phyloP scores from a whole-genome alignment of 805 yeast genomes.

The Ogataea kodamae region DNA sequence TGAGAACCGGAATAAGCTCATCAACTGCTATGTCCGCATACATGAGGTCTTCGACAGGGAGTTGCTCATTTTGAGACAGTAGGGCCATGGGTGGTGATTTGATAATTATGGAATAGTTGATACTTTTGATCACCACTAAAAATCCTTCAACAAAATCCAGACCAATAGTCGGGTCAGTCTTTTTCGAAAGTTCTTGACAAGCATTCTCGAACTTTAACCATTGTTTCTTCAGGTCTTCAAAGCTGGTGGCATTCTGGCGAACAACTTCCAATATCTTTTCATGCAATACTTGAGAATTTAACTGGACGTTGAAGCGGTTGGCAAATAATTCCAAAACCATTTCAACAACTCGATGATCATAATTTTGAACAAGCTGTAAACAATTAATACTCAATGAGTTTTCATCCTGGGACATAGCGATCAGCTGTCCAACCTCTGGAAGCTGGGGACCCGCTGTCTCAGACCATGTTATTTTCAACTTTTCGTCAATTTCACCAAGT shows the following conservation, averaged over 20 bases:
- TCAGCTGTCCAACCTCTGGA: slow-evolving; percentile 11
- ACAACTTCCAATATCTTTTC: slow-evolving; percentile 34
- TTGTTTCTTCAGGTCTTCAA: slow-evolving; percentile 42
- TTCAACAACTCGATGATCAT: slow-evolving; percentile 44
- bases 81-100: slow-evolving; percentile 34
- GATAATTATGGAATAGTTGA: slow-evolving; percentile 35
- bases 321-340: slow-evolving; percentile 38
- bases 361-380: slow-evolving; percentile 43
- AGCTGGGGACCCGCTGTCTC: slow-evolving; percentile 7
- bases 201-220: slow-evolving; percentile 70
- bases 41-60: slow-evolving; percentile 7
- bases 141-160: slow-evolving; percentile 37
- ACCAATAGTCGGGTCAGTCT: slow-evolving; percentile 57
- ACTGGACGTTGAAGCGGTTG: slow-evolving; percentile 11
- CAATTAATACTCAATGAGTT: slow-evolving; percentile 37
- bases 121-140: slow-evolving; percentile 35
- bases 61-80: slow-evolving; percentile 27
- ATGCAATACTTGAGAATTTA: slow-evolving; percentile 24
- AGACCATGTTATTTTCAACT: slow-evolving; percentile 17
- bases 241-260: slow-evolving; percentile 24
- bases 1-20: slow-evolving; percentile 23
- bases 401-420: slow-evolving; percentile 7
- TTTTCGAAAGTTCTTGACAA: slow-evolving; percentile 65
- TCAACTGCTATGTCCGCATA: slow-evolving; percentile 6
- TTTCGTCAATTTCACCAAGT: slow-evolving; percentile 13